Percentiles rank a stretch among this genome's conserved stretches.
These are phyloP conservation scores for Candida boleticola DNA, from an alignment of 805 yeast genomes.

Conservation along the genomic window DNA sequence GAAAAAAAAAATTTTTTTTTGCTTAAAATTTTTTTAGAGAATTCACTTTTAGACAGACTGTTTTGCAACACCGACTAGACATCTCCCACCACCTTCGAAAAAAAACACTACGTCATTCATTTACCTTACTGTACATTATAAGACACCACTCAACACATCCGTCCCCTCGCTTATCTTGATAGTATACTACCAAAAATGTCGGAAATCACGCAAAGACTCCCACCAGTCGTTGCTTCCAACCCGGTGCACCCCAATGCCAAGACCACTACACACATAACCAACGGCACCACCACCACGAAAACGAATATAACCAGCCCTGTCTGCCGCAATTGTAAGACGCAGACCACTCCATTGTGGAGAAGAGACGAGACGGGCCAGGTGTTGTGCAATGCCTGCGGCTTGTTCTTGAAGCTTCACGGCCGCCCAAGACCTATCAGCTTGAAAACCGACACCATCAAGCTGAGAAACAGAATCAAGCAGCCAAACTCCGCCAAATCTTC, in stretches of 20 bases:
- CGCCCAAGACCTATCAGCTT: slow-evolving; percentile 88
- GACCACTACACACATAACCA: slow-evolving; percentile 54
- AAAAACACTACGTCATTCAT: neutral
- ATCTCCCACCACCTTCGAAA: too few relatives aligned
- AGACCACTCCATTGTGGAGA: slow-evolving; percentile 94
- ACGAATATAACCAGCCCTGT: slow-evolving; percentile 63
- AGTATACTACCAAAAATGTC: slow-evolving; percentile 9
- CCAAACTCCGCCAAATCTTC: slow-evolving; percentile 35
- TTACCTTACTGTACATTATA: neutral
- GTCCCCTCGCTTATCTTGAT: neutral
- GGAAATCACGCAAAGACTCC: slow-evolving; percentile 19
- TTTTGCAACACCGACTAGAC: too few relatives aligned
- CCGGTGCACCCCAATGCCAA: slow-evolving; percentile 63
- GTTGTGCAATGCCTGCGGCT: slow-evolving; percentile 91
- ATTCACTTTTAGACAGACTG: neutral
- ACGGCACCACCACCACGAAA: slow-evolving; percentile 65
- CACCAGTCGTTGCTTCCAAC: slow-evolving; percentile 15
- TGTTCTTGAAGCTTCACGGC: slow-evolving; percentile 86
- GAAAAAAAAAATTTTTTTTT: neutral
- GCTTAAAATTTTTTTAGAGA: too few relatives aligned
- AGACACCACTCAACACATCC: neutral
- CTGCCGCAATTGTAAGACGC: slow-evolving; percentile 88
- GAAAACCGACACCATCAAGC: slow-evolving; percentile 89
- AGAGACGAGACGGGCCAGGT: slow-evolving; percentile 80
- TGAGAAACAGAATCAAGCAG: slow-evolving; percentile 80